Conservation (phyloP, 768 basidiomycete genomes). For the Pleurotus citrinopileatus region DNA sequence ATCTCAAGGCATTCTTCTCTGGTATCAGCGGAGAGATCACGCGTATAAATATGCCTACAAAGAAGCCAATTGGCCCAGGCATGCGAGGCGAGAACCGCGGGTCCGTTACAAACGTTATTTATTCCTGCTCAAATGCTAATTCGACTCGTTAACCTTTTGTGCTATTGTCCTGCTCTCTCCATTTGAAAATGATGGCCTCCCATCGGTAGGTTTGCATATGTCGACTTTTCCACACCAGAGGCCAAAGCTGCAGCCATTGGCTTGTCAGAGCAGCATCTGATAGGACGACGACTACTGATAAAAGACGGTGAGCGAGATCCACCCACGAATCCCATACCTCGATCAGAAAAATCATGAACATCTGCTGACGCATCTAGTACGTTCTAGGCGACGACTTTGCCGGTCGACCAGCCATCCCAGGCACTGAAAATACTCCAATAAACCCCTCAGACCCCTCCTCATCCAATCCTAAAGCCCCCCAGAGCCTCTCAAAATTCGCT, state of each 20-base stretch:
- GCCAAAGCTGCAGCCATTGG: slow-evolving; percentile 74
- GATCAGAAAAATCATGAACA: too few relatives aligned
- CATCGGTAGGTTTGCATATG: slow-evolving; percentile 82
- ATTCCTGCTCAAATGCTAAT: slow-evolving; percentile 3
- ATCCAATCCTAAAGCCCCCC: slow-evolving; percentile 8
- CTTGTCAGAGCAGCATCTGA: slow-evolving; percentile 75
- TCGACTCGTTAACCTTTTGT: neutral
- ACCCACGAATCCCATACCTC: neutral
- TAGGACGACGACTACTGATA: slow-evolving; percentile 87
- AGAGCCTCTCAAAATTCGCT: slow-evolving; percentile 58
- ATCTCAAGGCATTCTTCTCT: slow-evolving; percentile 65
- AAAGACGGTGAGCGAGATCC: slow-evolving; percentile 70
- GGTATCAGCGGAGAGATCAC: slow-evolving; percentile 68
- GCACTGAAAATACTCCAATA: slow-evolving; percentile 31
- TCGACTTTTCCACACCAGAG: slow-evolving; percentile 84
- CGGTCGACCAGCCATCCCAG: slow-evolving; percentile 57
- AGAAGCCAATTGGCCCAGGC: slow-evolving; percentile 45
- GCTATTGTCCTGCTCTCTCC: neutral
- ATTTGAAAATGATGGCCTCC: neutral
- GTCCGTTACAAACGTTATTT: slow-evolving; percentile 40
- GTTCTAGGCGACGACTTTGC: slow-evolving; percentile 67
- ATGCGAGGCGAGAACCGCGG: slow-evolving; percentile 72
- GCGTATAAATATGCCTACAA: slow-evolving; percentile 84
- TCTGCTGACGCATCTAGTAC: slow-evolving; percentile 10
- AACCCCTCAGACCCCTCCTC: slow-evolving; percentile 17